Percentiles rank a stretch among this genome's conserved stretches.
Conservation (phyloP, 202 grass and related monocot genomes). For the Bolboschoenoplectus hybrid region DNA sequence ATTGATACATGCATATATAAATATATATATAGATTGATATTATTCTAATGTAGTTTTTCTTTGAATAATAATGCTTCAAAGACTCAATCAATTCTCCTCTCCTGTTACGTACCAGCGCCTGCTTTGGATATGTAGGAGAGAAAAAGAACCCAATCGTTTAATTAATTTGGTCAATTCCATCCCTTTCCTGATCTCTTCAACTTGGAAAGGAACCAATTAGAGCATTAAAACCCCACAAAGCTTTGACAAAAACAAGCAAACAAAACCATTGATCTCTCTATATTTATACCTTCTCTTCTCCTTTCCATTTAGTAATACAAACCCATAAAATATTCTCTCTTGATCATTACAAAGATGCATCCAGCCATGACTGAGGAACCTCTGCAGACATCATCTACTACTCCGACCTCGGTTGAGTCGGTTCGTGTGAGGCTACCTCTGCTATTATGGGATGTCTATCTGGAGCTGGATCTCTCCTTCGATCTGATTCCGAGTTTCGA, state of each 20-base stretch:
- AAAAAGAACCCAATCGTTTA: not conserved
- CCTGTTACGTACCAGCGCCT: not conserved
- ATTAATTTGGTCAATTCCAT: not conserved
- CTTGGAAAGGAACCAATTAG: conserved; percentile 4
- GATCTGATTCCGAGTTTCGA: conserved; percentile 22
- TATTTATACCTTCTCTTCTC: not conserved
- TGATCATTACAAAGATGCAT: not conserved
- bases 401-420: not conserved
- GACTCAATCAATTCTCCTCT: not conserved
- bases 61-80: not conserved
- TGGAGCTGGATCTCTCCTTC: conserved; percentile 38
- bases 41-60: not conserved
- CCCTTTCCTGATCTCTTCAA: conserved; percentile 13
- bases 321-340: conserved; percentile 15
- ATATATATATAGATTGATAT: not conserved
- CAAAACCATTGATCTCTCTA: not conserved
- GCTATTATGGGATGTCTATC: conserved; percentile 35
- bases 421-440: conserved; percentile 29
- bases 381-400: conserved; percentile 5
- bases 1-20: not conserved
- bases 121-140: not conserved
- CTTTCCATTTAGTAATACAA: not conserved
- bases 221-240: not conserved
- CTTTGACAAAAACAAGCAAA: conserved; percentile 24
- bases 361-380: conserved; percentile 20